Percentiles rank a stretch among this genome's conserved stretches.
Evolutionary conservation across 78 protist species (phyloP).

Genomic region (Cyanophora paradoxa): DNA sequence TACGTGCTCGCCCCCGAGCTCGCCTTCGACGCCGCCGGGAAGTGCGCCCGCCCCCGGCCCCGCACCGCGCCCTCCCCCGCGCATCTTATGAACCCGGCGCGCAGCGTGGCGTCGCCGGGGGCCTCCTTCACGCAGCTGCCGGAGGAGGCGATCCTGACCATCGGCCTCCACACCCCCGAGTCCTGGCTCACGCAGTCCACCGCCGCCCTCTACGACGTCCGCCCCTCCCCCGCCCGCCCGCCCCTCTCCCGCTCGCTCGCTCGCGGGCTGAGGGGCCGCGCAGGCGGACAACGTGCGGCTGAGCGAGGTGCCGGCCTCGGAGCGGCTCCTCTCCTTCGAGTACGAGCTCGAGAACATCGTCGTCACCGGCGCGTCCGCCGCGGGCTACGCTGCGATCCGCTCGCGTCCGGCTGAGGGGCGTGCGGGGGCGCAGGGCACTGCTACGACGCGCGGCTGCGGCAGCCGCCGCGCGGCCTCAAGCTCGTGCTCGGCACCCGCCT

Average conservation of each 20-base stretch:
- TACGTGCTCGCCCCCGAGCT: constrained; percentile 11
- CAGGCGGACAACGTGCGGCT: constrained; percentile 58
- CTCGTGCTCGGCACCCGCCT: background rate
- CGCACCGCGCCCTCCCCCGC: constrained; percentile 3
- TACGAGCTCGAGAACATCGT: constrained; percentile 29
- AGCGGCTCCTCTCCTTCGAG: background rate
- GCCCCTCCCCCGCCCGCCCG: background rate
- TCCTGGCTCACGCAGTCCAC: constrained; percentile 15
- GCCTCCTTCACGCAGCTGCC: constrained; percentile 9
- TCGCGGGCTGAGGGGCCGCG: background rate
- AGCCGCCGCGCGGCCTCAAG: constrained; percentile 45
- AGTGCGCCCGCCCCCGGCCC: too few relatives aligned
- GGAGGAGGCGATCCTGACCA: background rate
- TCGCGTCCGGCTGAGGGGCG: constrained; percentile 11
- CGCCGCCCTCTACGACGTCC: background rate
- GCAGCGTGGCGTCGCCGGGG: background rate
- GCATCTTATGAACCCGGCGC: constrained; percentile 1
- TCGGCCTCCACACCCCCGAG: constrained; percentile 24
- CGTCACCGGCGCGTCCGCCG: background rate
- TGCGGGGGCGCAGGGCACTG: background rate
- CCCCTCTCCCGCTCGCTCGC: background rate
- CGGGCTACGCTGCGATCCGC: background rate
- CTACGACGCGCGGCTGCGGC: background rate
- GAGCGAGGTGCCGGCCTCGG: background rate
- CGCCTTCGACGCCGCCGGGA: constrained; percentile 13